A percentile compares a stretch with the other conserved stretches of the same genome.
Conservation (phyloP, 2,329 filamentous ascomycete genomes). For the Colletotrichum lindemuthianum region DNA sequence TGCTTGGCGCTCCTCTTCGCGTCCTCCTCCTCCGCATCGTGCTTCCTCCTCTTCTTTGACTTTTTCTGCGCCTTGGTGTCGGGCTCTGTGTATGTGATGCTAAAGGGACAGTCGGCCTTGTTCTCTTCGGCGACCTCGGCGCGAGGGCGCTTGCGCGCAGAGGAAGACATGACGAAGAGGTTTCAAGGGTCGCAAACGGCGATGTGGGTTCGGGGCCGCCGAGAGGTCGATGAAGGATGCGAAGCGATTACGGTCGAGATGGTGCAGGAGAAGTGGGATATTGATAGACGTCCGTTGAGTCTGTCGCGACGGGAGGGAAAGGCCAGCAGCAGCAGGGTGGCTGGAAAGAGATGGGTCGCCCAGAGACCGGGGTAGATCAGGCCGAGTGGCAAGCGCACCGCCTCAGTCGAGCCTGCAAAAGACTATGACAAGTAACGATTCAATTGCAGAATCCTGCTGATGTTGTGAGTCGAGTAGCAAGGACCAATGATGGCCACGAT, state of each 20-base stretch:
- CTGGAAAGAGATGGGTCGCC: constrained; percentile 25
- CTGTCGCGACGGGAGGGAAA: constrained; percentile 30
- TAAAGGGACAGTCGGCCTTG: constrained; percentile 67
- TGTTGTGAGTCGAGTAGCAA: constrained; percentile 28
- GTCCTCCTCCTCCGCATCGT: constrained; percentile 57
- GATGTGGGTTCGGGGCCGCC: not conserved
- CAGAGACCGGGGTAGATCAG: constrained; percentile 26
- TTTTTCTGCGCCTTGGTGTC: constrained; percentile 59
- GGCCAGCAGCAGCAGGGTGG: constrained; percentile 9
- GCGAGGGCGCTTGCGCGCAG: constrained; percentile 62
- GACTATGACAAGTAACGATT: constrained; percentile 10
- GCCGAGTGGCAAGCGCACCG: constrained; percentile 27
- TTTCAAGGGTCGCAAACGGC: constrained; percentile 22
- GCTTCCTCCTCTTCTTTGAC: constrained; percentile 54
- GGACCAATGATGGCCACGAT: constrained; percentile 37
- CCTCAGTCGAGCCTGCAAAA: constrained; percentile 11
- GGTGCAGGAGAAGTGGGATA: not conserved
- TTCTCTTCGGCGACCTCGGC: constrained; percentile 57
- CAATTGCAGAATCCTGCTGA: constrained; percentile 14
- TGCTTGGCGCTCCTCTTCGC: constrained; percentile 59
- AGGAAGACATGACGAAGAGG: constrained; percentile 26
- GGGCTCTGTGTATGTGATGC: constrained; percentile 49
- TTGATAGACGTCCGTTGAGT: constrained; percentile 15
- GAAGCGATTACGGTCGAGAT: not conserved
- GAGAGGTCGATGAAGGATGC: not conserved